Evolutionary conservation across 2,329 filamentous ascomycete species (phyloP).

Genomic region (Microdochium trichocladiopsis): DNA sequence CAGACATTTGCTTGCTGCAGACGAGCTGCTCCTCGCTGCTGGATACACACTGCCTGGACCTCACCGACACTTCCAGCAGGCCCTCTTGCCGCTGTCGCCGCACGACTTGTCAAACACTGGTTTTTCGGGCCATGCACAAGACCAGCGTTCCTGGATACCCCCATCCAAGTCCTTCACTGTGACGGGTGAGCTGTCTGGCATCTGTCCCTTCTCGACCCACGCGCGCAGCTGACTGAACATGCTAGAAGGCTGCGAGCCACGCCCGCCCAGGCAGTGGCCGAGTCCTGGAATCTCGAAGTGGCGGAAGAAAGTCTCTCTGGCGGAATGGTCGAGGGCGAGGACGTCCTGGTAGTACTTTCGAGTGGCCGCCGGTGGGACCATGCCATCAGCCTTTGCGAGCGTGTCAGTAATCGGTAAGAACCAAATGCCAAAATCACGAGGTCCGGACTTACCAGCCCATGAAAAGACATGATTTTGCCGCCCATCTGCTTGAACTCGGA

Average conservation of each 20-base stretch:
- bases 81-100: neutral
- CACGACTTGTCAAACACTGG: neutral
- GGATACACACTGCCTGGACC: too few species aligned
- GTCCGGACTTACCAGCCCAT: slow-evolving; percentile 25
- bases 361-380: slow-evolving; percentile 9
- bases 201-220: slow-evolving; percentile 27
- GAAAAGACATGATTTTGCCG: slow-evolving; percentile 27
- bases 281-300: slow-evolving; percentile 11
- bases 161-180: neutral
- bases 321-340: slow-evolving; percentile 1
- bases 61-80: neutral
- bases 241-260: slow-evolving; percentile 7
- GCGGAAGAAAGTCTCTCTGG: slow-evolving; percentile 8
- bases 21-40: too few species aligned
- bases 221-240: slow-evolving; percentile 5
- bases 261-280: slow-evolving; percentile 8
- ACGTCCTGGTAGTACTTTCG: slow-evolving; percentile 8
- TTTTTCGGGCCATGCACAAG: neutral
- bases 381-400: slow-evolving; percentile 10
- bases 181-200: slow-evolving; percentile 37
- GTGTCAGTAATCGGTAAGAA: neutral
- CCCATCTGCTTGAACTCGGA: slow-evolving; percentile 7
- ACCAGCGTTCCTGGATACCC: neutral
- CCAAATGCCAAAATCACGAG: neutral
- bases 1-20: too few species aligned